Evolutionary conservation across 352 stramenopile genomes (phyloP), one percentile per base, ranked within the genome.

Genomic region (Phytophthora brassicae): DNA sequence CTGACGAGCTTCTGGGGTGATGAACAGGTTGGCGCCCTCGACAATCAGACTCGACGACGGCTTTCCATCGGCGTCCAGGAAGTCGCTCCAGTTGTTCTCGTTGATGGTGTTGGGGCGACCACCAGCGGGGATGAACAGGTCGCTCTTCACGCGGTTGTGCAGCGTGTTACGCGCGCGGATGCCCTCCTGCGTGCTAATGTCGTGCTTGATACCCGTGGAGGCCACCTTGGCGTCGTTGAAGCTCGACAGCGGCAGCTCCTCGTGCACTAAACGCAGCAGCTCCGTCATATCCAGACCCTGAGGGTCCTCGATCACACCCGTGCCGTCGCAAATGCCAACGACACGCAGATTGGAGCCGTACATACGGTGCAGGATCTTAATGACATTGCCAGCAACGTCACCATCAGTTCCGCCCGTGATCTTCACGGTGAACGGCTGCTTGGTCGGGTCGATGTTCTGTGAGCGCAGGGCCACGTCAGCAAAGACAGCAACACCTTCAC

Each of bases 331-430:
- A 64, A 91, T 91, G 26, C 82, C 79, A 6, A 97, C 94, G 35
- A 99, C 84, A 13, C 93, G 95, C 45, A 99, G 73, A 50, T 96
- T 97, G 67, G 91, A 95, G 58, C 81, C 81, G 60, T 89, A 88
- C 59, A 99, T 96, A 20, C 96, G 86, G 74, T 95, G 68, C 47
- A 99, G 68, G 68, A 99, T 99, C 70, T 98, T 98, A 55, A 99
- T 97, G 61, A 98, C 96, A 71, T 99, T 99, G 28, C 96, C 96
- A 44, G 92, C 96, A 8, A 99, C 96, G 64, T 99, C 97, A 22
- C 96, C 97, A 75, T 99, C 96, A 8, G 97, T 97, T 26, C 97
- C 96, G 46, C 97, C 95, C 24, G 96, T 99, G 63, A 94, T 90
- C 75, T 89, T 90, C 33, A 90, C 73, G n/a, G 84, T 90, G 64